phyloP scores from a whole-genome alignment of 2,329 filamentous ascomycete genomes.

The Capronia coronata region DNA sequence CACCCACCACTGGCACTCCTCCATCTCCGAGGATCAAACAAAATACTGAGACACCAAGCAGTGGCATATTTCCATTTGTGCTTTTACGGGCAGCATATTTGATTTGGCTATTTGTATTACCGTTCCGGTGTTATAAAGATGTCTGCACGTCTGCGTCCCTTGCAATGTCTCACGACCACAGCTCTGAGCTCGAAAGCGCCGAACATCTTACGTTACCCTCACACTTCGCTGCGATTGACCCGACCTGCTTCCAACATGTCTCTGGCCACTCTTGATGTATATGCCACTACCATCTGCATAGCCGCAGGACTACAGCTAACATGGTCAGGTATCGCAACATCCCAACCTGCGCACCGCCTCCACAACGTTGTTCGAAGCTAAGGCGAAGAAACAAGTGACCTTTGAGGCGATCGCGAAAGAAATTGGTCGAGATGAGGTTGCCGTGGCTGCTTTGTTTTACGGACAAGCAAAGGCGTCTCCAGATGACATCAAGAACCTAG shows the following conservation, averaged over 20 bases:
- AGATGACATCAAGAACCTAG: constrained; percentile 63
- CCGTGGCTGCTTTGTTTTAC: constrained; percentile 83
- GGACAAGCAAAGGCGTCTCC: constrained; percentile 69
- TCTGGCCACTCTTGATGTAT: constrained; percentile 41
- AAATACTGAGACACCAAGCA: constrained; percentile 6
- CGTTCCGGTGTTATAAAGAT: constrained; percentile 8
- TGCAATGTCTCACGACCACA: constrained; percentile 15
- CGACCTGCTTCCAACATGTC: constrained; percentile 34
- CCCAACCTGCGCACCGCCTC: constrained; percentile 65
- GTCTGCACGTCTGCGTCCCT: constrained; percentile 13
- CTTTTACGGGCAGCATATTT: neutral
- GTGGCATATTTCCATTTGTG: constrained; percentile 19
- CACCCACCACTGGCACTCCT: constrained; percentile 9
- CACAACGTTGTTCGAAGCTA: constrained; percentile 70
- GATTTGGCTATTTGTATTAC: constrained; percentile 16
- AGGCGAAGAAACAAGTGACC: constrained; percentile 65
- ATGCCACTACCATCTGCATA: constrained; percentile 27
- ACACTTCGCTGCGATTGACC: constrained; percentile 7
- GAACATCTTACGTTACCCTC: constrained; percentile 2
- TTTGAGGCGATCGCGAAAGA: constrained; percentile 72
- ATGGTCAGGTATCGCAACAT: constrained; percentile 54
- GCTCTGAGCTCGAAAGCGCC: constrained; percentile 9
- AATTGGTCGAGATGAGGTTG: constrained; percentile 73
- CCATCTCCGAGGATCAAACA: constrained; percentile 10
- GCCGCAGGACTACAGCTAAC: constrained; percentile 15